Evolutionary conservation across 176 grass and related monocot genomes (phyloP).

Genomic region (Alloteropsis semialata): DNA sequence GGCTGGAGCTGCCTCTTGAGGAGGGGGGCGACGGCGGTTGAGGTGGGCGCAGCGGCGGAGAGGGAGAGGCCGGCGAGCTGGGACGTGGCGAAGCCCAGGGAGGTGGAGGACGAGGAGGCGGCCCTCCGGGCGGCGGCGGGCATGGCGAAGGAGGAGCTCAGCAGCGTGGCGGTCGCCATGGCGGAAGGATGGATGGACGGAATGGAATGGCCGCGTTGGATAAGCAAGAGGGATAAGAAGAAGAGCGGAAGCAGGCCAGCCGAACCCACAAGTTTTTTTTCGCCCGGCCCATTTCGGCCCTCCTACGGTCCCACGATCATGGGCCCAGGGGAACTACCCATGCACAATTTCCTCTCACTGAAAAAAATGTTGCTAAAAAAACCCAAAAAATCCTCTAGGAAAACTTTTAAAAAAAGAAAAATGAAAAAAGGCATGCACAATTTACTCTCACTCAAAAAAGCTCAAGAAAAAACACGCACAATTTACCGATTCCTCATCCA

Average conservation of each 20-base stretch:
- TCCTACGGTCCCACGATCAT: not conserved
- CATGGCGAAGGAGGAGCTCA: constrained; percentile 36
- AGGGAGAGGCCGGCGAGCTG: constrained; percentile 43
- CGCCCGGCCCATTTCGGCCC: not conserved
- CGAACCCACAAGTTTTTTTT: not conserved
- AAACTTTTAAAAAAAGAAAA: too few species aligned
- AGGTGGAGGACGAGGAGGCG: not conserved
- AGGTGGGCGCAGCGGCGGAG: not conserved
- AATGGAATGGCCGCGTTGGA: not conserved
- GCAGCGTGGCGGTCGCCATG: constrained; percentile 43
- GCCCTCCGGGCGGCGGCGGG: constrained; percentile 27
- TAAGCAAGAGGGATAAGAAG: constrained; percentile 1
- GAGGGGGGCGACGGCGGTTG: not conserved
- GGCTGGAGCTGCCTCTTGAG: constrained; percentile 31
- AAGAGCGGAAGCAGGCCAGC: not conserved
- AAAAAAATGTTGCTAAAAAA: too few species aligned
- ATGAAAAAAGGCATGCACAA: too few species aligned
- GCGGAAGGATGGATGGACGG: not conserved
- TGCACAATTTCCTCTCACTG: too few species aligned
- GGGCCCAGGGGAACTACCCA: too few species aligned
- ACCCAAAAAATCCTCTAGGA: too few species aligned
- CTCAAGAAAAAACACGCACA: too few species aligned
- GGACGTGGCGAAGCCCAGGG: constrained; percentile 44
- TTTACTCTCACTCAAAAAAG: too few species aligned
- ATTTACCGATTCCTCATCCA: too few species aligned